Conservation (phyloP, 306 rosid species). For the Vachellia pachyceras region DNA sequence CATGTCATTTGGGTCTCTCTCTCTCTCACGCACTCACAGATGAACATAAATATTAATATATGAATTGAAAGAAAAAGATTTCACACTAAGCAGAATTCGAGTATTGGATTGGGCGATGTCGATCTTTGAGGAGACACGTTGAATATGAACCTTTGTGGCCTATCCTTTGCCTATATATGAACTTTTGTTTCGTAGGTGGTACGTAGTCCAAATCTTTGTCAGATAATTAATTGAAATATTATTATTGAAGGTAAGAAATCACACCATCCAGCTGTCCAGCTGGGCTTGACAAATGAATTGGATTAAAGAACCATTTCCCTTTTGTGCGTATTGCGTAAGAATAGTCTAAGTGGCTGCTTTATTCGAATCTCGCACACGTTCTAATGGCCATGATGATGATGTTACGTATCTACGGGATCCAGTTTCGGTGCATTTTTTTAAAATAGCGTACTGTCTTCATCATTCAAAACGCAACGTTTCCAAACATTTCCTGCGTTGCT, state of each 20-base stretch:
- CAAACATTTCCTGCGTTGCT: too few relatives aligned
- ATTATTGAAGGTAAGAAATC: background rate
- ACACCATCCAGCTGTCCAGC: slow-evolving; percentile 2
- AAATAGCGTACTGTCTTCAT: too few relatives aligned
- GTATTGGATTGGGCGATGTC: background rate
- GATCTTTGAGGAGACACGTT: slow-evolving; percentile 2
- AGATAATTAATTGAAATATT: background rate
- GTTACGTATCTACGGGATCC: too few relatives aligned
- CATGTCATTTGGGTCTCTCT: background rate
- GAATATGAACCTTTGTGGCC: slow-evolving; percentile 19
- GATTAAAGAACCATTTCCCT: background rate
- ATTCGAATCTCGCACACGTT: background rate
- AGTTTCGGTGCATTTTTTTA: too few relatives aligned
- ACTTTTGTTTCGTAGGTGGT: background rate
- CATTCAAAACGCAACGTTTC: too few relatives aligned
- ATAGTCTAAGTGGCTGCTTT: background rate
- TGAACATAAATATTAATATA: background rate
- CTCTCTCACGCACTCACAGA: background rate
- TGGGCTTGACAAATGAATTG: background rate
- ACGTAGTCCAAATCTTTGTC: background rate
- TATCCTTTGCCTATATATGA: background rate
- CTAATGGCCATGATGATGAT: background rate
- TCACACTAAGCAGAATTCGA: background rate
- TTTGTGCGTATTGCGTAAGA: background rate
- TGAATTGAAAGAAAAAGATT: slow-evolving; percentile 5